A percentile compares a stretch with the other conserved stretches of the same genome.
Conservation (phyloP, 1,284 basidiomycete species). For the Peniophora sp. region DNA sequence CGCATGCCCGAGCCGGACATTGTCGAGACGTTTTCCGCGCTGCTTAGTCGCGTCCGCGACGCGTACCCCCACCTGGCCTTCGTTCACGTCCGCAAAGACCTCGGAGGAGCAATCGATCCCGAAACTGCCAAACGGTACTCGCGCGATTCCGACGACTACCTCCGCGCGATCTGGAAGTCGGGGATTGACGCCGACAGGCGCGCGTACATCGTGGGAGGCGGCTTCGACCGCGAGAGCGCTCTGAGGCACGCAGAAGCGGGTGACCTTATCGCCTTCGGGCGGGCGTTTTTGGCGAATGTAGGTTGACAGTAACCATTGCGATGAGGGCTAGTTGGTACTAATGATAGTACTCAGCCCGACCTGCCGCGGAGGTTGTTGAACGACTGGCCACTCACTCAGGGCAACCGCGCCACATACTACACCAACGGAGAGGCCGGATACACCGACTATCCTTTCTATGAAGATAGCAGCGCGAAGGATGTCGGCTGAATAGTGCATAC, state of each 20-base stretch:
- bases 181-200: background rate
- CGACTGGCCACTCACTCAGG: slow-evolving; percentile 11
- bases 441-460: slow-evolving; percentile 17
- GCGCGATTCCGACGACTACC: slow-evolving; percentile 10
- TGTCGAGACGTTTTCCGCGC: slow-evolving; percentile 29
- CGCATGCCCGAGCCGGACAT: slow-evolving; percentile 30
- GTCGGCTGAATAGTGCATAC: no score
- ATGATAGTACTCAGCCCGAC: slow-evolving; percentile 40
- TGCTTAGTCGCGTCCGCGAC: slow-evolving; percentile 23
- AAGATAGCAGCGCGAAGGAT: no score
- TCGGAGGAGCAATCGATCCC: background rate
- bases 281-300: slow-evolving; percentile 33
- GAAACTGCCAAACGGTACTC: background rate
- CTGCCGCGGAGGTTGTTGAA: slow-evolving; percentile 24
- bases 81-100: slow-evolving; percentile 33
- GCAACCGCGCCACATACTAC: slow-evolving; percentile 15
- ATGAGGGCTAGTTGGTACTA: no score
- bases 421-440: slow-evolving; percentile 13
- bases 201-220: slow-evolving; percentile 24
- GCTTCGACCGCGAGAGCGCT: slow-evolving; percentile 12
- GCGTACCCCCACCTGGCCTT: slow-evolving; percentile 44
- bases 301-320: no score
- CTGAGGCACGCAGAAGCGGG: slow-evolving; percentile 9
- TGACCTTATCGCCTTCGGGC: slow-evolving; percentile 32
- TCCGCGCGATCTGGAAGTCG: slow-evolving; percentile 11